Evolutionary conservation across 2,329 filamentous ascomycete genomes (phyloP).

Genomic region (Exophiala lecanii-corni): DNA sequence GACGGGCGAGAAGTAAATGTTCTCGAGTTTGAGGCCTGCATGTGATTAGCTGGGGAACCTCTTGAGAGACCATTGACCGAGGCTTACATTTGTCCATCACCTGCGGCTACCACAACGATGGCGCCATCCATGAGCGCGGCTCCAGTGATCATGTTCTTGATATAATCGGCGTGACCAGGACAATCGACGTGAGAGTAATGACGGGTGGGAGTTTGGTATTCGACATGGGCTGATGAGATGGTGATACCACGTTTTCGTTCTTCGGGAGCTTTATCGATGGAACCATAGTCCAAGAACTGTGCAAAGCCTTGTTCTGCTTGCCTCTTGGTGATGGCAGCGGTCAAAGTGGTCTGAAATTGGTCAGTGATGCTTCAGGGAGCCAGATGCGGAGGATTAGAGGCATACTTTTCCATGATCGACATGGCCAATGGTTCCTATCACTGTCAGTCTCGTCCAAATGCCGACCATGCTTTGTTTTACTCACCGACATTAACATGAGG

Average conservation of each 20-base stretch:
- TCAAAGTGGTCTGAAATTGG: constrained; percentile 76
- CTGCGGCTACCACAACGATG: constrained; percentile 97
- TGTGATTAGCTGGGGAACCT: neutral
- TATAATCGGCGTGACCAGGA: constrained; percentile 99
- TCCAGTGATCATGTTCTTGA: constrained; percentile 99
- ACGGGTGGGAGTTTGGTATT: constrained; percentile 88
- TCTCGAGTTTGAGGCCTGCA: constrained; percentile 89
- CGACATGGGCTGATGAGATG: constrained; percentile 96
- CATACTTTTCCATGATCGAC: constrained; percentile 98
- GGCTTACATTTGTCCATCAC: constrained; percentile 87
- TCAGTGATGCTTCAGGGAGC: constrained; percentile 17
- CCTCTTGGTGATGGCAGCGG: constrained; percentile 96
- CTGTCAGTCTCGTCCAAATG: neutral
- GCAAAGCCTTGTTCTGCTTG: constrained; percentile 92
- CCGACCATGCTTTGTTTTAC: constrained; percentile 23
- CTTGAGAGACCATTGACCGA: neutral
- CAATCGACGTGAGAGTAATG: constrained; percentile 99
- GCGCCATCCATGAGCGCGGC: constrained; percentile 99
- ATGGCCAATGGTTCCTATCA: constrained; percentile 86
- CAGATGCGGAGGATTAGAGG: constrained; percentile 12
- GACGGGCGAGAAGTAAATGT: constrained; percentile 93
- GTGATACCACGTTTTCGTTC: constrained; percentile 99
- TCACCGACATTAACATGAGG: constrained; percentile 97
- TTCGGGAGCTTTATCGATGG: constrained; percentile 98
- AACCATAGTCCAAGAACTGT: constrained; percentile 92